Conservation (phyloP, 164 flowering plant genomes). For the Buxus sempervirens region DNA sequence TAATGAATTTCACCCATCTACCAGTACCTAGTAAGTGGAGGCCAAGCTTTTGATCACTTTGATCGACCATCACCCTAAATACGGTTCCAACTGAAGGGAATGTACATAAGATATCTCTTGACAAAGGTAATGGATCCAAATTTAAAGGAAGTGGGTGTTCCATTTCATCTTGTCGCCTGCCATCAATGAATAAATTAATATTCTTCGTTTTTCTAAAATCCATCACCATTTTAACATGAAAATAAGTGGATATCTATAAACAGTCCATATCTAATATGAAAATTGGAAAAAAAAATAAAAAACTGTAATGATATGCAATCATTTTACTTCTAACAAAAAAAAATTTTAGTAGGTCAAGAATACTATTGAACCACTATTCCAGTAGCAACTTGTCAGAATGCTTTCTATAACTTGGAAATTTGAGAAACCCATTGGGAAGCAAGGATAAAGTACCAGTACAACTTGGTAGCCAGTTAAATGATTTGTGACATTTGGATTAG, state of each 20-base stretch:
- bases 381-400: not conserved
- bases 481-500: not conserved
- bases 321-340: not conserved
- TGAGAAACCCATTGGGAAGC: too few species aligned
- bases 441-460: too few species aligned
- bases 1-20: constrained; percentile 62
- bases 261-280: not conserved
- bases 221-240: not conserved
- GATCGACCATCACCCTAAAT: constrained; percentile 46
- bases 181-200: constrained; percentile 9
- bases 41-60: constrained; percentile 31
- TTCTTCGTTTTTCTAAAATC: not conserved
- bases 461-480: not conserved
- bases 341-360: too few species aligned
- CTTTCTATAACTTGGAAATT: not conserved
- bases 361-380: too few species aligned
- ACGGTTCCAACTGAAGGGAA: constrained; percentile 77
- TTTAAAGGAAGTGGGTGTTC: constrained; percentile 50
- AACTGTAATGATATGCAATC: not conserved
- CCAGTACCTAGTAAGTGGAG: constrained; percentile 35
- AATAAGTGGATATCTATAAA: too few species aligned
- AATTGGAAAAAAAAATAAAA: too few species aligned
- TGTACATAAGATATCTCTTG: constrained; percentile 49
- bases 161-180: constrained; percentile 57
- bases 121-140: constrained; percentile 43